These are phyloP conservation scores for Aspergillus diversus DNA, from an alignment of 495 filamentous ascomycete species.

Conservation along the genomic window DNA sequence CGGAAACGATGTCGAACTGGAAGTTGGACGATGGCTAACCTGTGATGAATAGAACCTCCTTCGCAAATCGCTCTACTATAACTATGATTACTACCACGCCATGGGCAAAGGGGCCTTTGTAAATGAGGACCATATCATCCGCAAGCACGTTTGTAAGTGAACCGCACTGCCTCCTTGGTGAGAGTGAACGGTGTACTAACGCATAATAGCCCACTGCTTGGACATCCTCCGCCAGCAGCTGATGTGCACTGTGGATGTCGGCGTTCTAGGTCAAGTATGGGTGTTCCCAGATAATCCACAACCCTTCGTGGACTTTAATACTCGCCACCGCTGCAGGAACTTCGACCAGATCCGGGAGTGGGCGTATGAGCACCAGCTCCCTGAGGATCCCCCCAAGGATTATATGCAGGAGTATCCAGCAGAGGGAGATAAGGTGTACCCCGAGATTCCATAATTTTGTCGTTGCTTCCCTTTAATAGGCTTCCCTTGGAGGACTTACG, in stretches of 20 bases:
- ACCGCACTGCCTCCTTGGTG: background rate
- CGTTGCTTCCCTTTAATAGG: too few species aligned
- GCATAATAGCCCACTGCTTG: conserved; percentile 51
- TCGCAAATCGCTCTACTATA: conserved; percentile 58
- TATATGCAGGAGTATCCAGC: conserved; percentile 37
- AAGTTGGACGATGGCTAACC: too few species aligned
- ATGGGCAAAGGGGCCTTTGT: conserved; percentile 50
- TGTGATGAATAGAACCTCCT: conserved; percentile 49
- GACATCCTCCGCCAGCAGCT: conserved; percentile 59
- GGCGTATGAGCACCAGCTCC: conserved; percentile 52
- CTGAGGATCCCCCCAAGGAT: conserved; percentile 40
- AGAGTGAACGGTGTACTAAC: background rate
- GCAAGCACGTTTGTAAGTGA: conserved; percentile 50
- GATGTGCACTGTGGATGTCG: conserved; percentile 59
- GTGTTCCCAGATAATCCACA: conserved; percentile 43
- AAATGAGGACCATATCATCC: conserved; percentile 53
- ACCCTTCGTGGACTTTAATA: conserved; percentile 60
- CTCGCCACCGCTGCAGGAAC: conserved; percentile 57
- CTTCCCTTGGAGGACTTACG: too few species aligned
- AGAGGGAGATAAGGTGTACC: background rate
- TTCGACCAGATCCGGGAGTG: conserved; percentile 56
- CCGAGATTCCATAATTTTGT: background rate
- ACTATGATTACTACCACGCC: conserved; percentile 58
- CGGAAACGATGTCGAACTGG: background rate
- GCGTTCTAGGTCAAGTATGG: conserved; percentile 58